Evolutionary conservation across 2,329 filamentous ascomycete species (phyloP).

Genomic region (Colletotrichum filicis): DNA sequence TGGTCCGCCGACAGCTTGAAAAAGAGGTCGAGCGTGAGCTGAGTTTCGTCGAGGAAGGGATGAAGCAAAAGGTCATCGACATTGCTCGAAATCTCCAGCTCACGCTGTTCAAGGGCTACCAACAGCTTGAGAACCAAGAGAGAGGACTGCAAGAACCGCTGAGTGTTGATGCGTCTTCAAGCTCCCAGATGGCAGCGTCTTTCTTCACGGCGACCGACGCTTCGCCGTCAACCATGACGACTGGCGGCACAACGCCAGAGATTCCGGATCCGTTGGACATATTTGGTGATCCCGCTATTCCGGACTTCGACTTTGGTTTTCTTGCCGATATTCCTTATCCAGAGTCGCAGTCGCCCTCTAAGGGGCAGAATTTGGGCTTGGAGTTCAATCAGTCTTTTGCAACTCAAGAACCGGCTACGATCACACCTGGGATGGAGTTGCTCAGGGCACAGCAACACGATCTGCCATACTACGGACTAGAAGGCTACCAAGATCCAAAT

Average conservation of each 20-base stretch:
- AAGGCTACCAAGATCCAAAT: background rate
- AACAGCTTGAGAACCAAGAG: conserved; percentile 28
- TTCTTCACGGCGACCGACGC: background rate
- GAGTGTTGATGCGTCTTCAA: background rate
- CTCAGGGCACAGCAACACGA: background rate
- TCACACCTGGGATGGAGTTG: conserved; percentile 7
- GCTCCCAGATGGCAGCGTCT: background rate
- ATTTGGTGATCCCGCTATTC: conserved; percentile 2
- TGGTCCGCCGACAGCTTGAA: conserved; percentile 46
- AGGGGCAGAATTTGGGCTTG: background rate
- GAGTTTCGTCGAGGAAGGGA: conserved; percentile 39
- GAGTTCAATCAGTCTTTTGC: background rate
- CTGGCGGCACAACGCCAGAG: conserved; percentile 20
- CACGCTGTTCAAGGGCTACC: conserved; percentile 38
- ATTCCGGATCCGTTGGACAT: conserved; percentile 27
- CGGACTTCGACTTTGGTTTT: conserved; percentile 29
- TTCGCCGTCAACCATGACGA: conserved; percentile 27
- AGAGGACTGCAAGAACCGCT: background rate
- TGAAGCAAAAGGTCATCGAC: conserved; percentile 39
- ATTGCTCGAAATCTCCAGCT: conserved; percentile 39
- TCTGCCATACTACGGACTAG: background rate
- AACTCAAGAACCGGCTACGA: background rate
- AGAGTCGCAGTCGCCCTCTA: background rate
- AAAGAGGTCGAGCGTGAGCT: conserved; percentile 40
- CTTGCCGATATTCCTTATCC: background rate